phyloP scores from a whole-genome alignment of 1,284 basidiomycete genomes.

The Ustilago sp. region DNA sequence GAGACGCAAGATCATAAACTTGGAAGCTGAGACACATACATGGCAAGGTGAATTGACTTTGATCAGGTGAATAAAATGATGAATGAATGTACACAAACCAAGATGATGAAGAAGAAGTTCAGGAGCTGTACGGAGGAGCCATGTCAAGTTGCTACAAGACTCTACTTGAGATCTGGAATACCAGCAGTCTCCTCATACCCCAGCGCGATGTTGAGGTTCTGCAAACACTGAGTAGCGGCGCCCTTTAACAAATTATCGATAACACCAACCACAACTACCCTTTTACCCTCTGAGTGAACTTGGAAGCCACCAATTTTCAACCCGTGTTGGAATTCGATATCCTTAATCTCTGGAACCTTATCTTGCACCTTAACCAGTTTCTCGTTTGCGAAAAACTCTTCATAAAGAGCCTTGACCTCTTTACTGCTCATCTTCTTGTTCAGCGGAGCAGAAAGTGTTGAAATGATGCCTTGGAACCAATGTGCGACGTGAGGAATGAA shows the following conservation, averaged over 20 bases:
- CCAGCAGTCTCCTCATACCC: constrained; percentile 92
- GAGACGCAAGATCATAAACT: too few relatives aligned
- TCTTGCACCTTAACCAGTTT: constrained; percentile 78
- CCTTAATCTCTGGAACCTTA: constrained; percentile 80
- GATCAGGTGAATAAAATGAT: background rate
- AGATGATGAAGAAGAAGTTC: background rate
- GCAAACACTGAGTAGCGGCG: constrained; percentile 95
- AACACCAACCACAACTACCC: constrained; percentile 83
- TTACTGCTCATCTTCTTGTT: constrained; percentile 76
- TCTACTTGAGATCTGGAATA: constrained; percentile 72
- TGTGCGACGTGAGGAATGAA: constrained; percentile 90
- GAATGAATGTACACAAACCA: background rate
- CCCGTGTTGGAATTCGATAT: constrained; percentile 85
- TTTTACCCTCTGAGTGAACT: constrained; percentile 85
- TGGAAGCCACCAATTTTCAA: constrained; percentile 94
- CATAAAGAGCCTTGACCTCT: constrained; percentile 81
- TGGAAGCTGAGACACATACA: too few relatives aligned
- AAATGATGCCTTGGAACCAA: constrained; percentile 97
- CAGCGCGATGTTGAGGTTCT: constrained; percentile 95
- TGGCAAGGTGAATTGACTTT: too few relatives aligned
- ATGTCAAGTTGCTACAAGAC: background rate
- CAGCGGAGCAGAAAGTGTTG: constrained; percentile 85
- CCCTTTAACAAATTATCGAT: constrained; percentile 96
- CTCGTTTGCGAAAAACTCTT: constrained; percentile 81
- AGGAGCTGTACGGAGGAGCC: background rate